phyloP scores from a whole-genome alignment of 1,139 yeast genomes.

The Wickerhamomyces sp. region DNA sequence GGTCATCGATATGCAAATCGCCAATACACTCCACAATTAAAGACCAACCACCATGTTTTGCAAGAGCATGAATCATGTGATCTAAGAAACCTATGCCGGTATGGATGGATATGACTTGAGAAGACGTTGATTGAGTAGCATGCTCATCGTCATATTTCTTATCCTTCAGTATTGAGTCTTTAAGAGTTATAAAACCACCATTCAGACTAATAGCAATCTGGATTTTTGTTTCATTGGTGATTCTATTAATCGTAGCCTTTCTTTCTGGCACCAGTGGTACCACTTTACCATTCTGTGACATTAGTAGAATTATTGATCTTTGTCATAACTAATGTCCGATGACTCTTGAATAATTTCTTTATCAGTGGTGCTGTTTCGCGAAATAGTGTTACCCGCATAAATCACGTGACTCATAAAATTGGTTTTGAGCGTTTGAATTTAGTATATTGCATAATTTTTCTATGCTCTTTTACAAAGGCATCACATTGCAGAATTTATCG shows the following conservation, averaged over 20 bases:
- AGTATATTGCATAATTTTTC: no score
- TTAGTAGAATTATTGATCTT: no score
- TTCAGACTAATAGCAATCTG: conserved; percentile 80
- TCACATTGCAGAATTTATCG: no score
- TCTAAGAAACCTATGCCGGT: conserved; percentile 95
- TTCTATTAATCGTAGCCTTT: conserved; percentile 57
- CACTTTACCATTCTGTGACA: conserved; percentile 2
- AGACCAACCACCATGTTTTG: conserved; percentile 97
- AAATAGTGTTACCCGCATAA: no score
- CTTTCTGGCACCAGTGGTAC: conserved; percentile 26
- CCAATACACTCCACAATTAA: conserved; percentile 85
- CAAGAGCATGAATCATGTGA: conserved; percentile 96
- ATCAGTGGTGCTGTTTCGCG: no score
- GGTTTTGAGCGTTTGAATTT: no score
- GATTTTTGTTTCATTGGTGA: conserved; percentile 91
- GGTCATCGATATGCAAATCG: conserved; percentile 94
- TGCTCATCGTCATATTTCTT: conserved; percentile 38
- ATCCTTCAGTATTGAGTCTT: conserved; percentile 46
- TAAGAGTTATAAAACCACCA: conserved; percentile 70
- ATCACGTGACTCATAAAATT: no score
- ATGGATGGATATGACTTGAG: conserved; percentile 74
- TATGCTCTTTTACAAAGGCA: no score
- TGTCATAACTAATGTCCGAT: no score
- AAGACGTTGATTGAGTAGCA: conserved; percentile 41
- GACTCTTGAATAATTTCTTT: no score